These are phyloP conservation scores for Cladosporium sphaerospermum DNA, from an alignment of 2,329 filamentous ascomycete species.

Conservation along the genomic window DNA sequence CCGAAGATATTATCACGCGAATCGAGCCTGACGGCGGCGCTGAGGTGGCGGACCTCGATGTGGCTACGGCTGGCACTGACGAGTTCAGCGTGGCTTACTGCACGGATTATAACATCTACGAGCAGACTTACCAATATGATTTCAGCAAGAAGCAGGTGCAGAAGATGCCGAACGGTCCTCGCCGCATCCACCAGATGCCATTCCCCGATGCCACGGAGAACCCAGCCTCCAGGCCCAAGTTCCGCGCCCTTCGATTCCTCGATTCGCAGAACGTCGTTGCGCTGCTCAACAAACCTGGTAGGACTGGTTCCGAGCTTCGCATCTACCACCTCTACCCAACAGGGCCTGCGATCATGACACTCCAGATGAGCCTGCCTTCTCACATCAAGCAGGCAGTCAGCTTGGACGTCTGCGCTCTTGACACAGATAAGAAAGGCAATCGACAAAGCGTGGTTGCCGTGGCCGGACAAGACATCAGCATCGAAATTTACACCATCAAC, in stretches of 20 bases:
- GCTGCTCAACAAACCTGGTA: constrained; percentile 50
- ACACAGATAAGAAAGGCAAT: constrained; percentile 52
- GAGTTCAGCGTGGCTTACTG: constrained; percentile 72
- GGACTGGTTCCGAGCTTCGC: constrained; percentile 50
- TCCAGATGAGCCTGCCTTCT: constrained; percentile 56
- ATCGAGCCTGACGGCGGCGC: constrained; percentile 46
- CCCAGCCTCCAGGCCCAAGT: constrained; percentile 39
- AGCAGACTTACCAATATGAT: constrained; percentile 53
- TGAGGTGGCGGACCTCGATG: constrained; percentile 65
- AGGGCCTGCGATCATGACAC: constrained; percentile 43
- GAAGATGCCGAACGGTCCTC: constrained; percentile 36
- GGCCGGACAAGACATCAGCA: constrained; percentile 70
- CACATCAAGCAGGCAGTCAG: constrained; percentile 69
- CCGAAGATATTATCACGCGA: constrained; percentile 48
- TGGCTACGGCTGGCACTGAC: constrained; percentile 55
- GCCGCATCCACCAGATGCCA: constrained; percentile 39
- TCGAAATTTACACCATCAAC: constrained; percentile 72
- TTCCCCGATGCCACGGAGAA: constrained; percentile 21
- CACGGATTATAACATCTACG: constrained; percentile 66
- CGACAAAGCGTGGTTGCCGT: constrained; percentile 77
- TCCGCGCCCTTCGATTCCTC: constrained; percentile 52
- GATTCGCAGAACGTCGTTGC: constrained; percentile 47
- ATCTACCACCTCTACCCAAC: constrained; percentile 57
- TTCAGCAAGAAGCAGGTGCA: constrained; percentile 36
- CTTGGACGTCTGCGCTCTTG: constrained; percentile 67